These are phyloP conservation scores for Microdochium bolleyi DNA, from an alignment of 2,329 filamentous ascomycete genomes.

Conservation along the genomic window DNA sequence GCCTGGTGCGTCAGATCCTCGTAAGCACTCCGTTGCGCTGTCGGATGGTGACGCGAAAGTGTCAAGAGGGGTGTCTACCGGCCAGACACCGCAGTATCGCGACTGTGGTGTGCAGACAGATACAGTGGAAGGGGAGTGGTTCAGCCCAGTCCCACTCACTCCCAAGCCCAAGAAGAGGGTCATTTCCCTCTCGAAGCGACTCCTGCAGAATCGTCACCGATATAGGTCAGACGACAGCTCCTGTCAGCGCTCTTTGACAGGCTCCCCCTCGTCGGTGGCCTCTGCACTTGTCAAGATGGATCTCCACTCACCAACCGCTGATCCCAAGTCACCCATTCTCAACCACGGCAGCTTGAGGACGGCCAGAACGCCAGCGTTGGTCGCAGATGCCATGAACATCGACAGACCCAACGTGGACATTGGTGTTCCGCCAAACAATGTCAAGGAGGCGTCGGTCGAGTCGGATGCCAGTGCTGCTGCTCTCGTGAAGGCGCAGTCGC, in stretches of 20 bases:
- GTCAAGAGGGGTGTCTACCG: constrained; percentile 1
- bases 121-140: constrained; percentile 44
- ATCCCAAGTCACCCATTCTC: constrained; percentile 3
- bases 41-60: constrained; percentile 18
- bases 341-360: constrained; percentile 5
- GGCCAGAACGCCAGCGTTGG: constrained; percentile 3
- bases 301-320: constrained; percentile 23
- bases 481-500: constrained; percentile 27
- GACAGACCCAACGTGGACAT: constrained; percentile 18
- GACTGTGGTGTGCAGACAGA: constrained; percentile 48
- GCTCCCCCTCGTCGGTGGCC: constrained; percentile 17
- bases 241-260: constrained; percentile 16
- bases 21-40: constrained; percentile 23
- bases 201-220: constrained; percentile 40
- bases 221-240: constrained; percentile 31
- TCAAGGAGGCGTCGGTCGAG: constrained; percentile 13
- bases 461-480: constrained; percentile 4
- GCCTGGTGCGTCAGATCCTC: constrained; percentile 17
- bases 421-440: not conserved
- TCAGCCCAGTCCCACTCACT: constrained; percentile 26
- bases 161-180: constrained; percentile 37
- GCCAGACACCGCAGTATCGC: constrained; percentile 34
- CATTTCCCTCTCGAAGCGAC: constrained; percentile 43
- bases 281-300: constrained; percentile 29
- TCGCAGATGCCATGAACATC: constrained; percentile 18